Percentiles rank a stretch among this genome's conserved stretches.
Evolutionary conservation across 148 eudicot genomes (phyloP).

Genomic region (Rhododendron vialii): DNA sequence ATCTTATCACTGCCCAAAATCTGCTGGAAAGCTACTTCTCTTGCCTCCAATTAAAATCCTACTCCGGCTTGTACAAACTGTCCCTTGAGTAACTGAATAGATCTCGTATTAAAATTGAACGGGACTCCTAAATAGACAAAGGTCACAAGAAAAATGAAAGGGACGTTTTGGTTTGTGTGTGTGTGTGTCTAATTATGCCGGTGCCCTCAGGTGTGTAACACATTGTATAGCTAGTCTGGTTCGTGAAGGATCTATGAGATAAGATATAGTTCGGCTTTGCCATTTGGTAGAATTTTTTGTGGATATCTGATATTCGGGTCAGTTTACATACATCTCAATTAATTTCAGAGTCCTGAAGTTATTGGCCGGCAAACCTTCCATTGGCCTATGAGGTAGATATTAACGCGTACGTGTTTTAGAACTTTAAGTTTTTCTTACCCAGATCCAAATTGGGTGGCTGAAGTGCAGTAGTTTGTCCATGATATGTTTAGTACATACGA

Average conservation of each 20-base stretch:
- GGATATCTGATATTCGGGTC: no score
- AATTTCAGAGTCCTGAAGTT: no score
- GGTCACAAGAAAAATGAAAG: neutral
- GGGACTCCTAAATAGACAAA: neutral
- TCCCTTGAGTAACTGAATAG: neutral
- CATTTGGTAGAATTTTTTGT: neutral
- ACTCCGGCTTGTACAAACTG: neutral
- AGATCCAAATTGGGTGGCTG: no score
- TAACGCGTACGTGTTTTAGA: no score
- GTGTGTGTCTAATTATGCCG: neutral
- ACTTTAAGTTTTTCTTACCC: no score
- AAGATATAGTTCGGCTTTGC: neutral
- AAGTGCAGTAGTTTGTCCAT: neutral
- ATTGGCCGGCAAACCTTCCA: no score
- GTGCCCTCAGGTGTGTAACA: neutral
- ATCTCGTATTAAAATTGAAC: neutral
- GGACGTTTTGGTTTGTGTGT: neutral
- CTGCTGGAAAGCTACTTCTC: neutral
- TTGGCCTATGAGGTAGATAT: no score
- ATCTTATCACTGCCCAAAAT: neutral
- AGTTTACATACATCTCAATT: no score
- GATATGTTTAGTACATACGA: neutral
- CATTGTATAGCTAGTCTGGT: neutral
- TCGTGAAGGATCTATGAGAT: neutral
- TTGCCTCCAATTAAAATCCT: neutral